phyloP scores from a whole-genome alignment of 2,329 filamentous ascomycete genomes.

The Tolypocladium inflatum region DNA sequence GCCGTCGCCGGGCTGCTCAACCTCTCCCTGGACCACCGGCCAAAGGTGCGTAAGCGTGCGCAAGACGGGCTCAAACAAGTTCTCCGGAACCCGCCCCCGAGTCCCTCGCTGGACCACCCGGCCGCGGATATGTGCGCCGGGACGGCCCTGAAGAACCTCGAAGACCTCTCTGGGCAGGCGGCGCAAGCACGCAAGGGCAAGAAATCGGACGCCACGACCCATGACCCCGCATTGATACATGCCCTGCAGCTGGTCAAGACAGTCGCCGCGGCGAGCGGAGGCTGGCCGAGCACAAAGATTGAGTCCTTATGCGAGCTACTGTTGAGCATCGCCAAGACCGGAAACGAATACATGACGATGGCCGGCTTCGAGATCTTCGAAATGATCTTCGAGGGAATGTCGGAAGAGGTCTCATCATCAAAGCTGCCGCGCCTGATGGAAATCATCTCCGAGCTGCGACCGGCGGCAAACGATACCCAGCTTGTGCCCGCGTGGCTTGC shows the following conservation, averaged over 20 bases:
- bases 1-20: conserved; percentile 80
- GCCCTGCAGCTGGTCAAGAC: conserved; percentile 87
- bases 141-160: conserved; percentile 72
- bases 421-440: conserved; percentile 86
- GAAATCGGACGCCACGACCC: conserved; percentile 51
- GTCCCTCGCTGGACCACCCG: conserved; percentile 86
- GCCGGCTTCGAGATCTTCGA: conserved; percentile 96
- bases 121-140: conserved; percentile 95
- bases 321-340: conserved; percentile 78
- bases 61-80: conserved; percentile 82
- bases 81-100: conserved; percentile 77
- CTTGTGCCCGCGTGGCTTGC: conserved; percentile 94
- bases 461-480: conserved; percentile 87
- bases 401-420: conserved; percentile 74
- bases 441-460: conserved; percentile 84
- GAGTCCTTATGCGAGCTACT: conserved; percentile 84
- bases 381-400: conserved; percentile 88
- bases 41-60: conserved; percentile 89
- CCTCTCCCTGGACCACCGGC: conserved; percentile 75
- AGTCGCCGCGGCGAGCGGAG: conserved; percentile 75
- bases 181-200: conserved; percentile 50
- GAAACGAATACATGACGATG: conserved; percentile 94
- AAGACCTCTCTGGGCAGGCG: conserved; percentile 59
- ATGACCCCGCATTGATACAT: conserved; percentile 83
- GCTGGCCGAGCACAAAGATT: conserved; percentile 95